Conservation (phyloP, 108 stramenopile genomes). For the Nannochloropsis gaditana region DNA sequence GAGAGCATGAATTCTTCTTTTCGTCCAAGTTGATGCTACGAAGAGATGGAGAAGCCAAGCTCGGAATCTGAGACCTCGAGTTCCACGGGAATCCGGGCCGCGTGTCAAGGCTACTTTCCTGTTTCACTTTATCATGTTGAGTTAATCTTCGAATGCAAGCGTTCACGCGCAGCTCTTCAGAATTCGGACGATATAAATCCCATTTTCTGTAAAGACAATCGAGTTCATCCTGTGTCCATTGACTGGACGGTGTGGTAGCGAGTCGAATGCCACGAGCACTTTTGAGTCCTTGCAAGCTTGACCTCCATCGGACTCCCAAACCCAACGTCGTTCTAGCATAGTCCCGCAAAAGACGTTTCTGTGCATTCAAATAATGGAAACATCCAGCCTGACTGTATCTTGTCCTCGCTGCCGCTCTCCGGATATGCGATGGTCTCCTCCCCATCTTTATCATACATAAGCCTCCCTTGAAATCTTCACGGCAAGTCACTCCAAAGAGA, state of each 20-base stretch:
- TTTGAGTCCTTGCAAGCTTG: constrained; percentile 10
- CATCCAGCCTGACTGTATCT: neutral
- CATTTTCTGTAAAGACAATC: neutral
- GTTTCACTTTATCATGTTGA: neutral
- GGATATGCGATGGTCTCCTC: too few relatives aligned
- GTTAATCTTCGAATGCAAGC: neutral
- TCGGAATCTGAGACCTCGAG: too few relatives aligned
- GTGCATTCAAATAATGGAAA: neutral
- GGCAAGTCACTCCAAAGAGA: too few relatives aligned
- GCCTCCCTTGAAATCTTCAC: too few relatives aligned
- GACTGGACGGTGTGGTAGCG: neutral
- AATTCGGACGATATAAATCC: neutral
- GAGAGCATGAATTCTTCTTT: neutral
- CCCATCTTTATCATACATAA: too few relatives aligned
- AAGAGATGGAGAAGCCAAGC: too few relatives aligned
- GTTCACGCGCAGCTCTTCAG: neutral
- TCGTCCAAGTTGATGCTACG: neutral
- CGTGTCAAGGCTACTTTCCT: too few relatives aligned
- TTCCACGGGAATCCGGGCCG: too few relatives aligned
- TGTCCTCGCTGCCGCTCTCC: too few relatives aligned
- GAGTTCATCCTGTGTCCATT: constrained; percentile 3
- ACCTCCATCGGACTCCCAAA: neutral
- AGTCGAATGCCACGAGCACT: neutral
- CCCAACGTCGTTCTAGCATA: neutral
- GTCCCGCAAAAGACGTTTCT: neutral